Conservation (phyloP, 306 rosid genomes). For the Malus sieversii region DNA sequence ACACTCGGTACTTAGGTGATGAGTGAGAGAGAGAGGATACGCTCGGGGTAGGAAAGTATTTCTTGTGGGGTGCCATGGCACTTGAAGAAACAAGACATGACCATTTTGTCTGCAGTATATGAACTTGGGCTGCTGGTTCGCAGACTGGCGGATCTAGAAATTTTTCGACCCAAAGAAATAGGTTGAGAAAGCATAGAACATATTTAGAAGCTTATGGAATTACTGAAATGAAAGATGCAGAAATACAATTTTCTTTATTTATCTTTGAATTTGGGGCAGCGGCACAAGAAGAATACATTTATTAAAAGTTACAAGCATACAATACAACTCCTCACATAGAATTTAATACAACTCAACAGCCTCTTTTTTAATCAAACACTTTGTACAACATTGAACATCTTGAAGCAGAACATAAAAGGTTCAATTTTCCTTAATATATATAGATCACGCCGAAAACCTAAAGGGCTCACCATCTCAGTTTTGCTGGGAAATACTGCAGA, state of each 20-base stretch:
- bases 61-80: too few relatives aligned
- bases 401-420: not conserved
- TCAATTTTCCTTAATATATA: not conserved
- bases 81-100: not conserved
- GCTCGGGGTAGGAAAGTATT: too few relatives aligned
- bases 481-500: slow-evolving; percentile 47
- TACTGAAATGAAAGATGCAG: too few relatives aligned
- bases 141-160: too few relatives aligned
- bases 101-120: not conserved
- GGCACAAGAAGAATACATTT: not conserved
- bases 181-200: too few relatives aligned
- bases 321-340: not conserved
- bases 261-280: not conserved
- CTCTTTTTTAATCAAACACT: not conserved
- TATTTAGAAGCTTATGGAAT: too few relatives aligned
- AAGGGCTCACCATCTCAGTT: slow-evolving; percentile 36
- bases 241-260: not conserved
- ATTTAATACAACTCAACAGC: not conserved
- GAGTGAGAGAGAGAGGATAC: too few relatives aligned
- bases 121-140: not conserved
- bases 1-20: too few relatives aligned
- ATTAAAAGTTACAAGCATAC: not conserved
- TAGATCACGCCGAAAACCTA: not conserved
- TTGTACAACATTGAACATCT: not conserved
- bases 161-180: too few relatives aligned